These are phyloP conservation scores for Mycena rosella DNA, from an alignment of 768 basidiomycete species.

Conservation along the genomic window DNA sequence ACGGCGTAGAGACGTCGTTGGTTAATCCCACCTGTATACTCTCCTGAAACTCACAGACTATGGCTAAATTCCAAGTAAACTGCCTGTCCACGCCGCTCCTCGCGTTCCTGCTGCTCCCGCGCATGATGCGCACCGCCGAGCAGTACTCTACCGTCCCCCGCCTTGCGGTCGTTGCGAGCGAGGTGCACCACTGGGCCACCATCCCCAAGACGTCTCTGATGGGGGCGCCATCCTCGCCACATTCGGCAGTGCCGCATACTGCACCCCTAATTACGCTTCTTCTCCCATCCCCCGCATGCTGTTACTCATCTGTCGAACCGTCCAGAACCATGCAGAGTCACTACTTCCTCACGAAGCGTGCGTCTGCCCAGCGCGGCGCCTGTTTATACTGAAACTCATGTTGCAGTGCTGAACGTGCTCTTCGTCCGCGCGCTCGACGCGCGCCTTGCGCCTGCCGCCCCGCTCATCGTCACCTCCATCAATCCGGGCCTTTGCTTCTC, in stretches of 20 bases:
- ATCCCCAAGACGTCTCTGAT: constrained; percentile 1
- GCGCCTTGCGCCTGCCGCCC: constrained; percentile 8
- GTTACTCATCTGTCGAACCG: background rate
- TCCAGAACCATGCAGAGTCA: background rate
- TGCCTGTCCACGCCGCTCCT: constrained; percentile 45
- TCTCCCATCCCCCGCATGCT: no score
- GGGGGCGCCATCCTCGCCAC: constrained; percentile 31
- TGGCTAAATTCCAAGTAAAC: constrained; percentile 49
- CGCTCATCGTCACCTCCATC: constrained; percentile 34
- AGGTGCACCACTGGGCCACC: constrained; percentile 36
- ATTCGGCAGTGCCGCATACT: constrained; percentile 36
- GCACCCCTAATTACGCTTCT: constrained; percentile 12
- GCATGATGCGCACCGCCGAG: constrained; percentile 40
- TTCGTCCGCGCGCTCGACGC: constrained; percentile 32
- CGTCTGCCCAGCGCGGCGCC: background rate
- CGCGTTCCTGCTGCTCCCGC: constrained; percentile 45
- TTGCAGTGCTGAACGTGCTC: constrained; percentile 37
- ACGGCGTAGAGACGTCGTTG: constrained; percentile 49
- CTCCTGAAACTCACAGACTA: background rate
- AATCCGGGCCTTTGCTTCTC: constrained; percentile 41
- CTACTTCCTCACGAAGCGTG: constrained; percentile 30
- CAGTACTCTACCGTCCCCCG: constrained; percentile 18
- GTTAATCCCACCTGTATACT: background rate
- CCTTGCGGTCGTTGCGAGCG: constrained; percentile 44
- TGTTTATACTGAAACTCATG: background rate